Evolutionary conservation across 805 yeast genomes (phyloP).

Genomic region (Saccharomyces eubayanus): DNA sequence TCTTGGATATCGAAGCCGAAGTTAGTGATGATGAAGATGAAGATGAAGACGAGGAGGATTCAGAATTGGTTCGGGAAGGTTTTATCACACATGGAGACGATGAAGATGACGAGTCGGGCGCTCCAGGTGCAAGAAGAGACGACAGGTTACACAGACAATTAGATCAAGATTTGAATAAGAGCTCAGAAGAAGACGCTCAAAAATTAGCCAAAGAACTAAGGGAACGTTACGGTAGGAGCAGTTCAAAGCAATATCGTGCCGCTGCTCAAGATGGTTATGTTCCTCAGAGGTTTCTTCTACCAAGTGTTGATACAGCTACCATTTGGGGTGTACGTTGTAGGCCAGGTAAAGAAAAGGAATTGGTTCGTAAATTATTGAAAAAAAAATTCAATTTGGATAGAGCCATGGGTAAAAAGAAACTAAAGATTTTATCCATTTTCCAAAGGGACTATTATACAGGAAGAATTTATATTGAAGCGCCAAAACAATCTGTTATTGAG

Average conservation of each 20-base stretch:
- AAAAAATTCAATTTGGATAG: slow-evolving; percentile 73
- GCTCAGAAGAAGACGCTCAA: slow-evolving; percentile 92
- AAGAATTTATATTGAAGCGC: slow-evolving; percentile 89
- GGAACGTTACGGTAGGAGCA: slow-evolving; percentile 83
- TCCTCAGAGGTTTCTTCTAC: slow-evolving; percentile 86
- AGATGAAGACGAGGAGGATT: slow-evolving; percentile 89
- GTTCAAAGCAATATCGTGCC: slow-evolving; percentile 64
- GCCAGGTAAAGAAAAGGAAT: slow-evolving; percentile 86
- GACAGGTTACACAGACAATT: slow-evolving; percentile 86
- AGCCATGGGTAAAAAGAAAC: slow-evolving; percentile 54
- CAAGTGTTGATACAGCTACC: slow-evolving; percentile 92
- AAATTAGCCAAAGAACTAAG: slow-evolving; percentile 84
- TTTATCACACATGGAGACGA: slow-evolving; percentile 53
- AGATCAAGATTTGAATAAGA: slow-evolving; percentile 78
- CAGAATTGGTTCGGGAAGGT: slow-evolving; percentile 79
- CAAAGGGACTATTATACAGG: slow-evolving; percentile 92
- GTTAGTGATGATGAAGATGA: slow-evolving; percentile 93
- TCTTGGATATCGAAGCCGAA: slow-evolving; percentile 97
- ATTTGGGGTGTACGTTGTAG: slow-evolving; percentile 94
- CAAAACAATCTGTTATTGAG: slow-evolving; percentile 84
- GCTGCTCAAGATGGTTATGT: slow-evolving; percentile 77
- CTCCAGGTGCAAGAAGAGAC: slow-evolving; percentile 39
- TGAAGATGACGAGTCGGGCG: slow-evolving; percentile 51
- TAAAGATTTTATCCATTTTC: slow-evolving; percentile 80
- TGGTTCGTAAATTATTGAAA: slow-evolving; percentile 75